Percentiles rank a stretch among this genome's conserved stretches.
phyloP scores from a whole-genome alignment of 306 rosid species.

The Trifolium repens region DNA sequence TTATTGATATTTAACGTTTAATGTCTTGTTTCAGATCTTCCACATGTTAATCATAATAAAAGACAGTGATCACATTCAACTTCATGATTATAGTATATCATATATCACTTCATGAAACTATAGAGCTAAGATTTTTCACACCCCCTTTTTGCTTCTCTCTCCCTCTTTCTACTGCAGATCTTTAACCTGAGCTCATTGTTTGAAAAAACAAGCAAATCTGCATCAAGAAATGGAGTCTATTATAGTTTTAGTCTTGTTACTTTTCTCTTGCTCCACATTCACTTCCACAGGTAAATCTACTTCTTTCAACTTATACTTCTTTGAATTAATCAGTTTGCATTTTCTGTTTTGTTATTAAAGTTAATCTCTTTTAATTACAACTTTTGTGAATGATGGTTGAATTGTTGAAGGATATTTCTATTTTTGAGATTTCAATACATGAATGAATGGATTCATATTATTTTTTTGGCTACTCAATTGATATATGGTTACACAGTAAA shows the following conservation, averaged over 20 bases:
- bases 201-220: constrained; percentile 36
- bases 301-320: not conserved
- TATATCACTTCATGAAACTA: constrained; percentile 30
- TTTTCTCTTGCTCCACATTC: constrained; percentile 65
- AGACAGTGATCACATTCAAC: constrained; percentile 1
- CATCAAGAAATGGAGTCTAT: constrained; percentile 59
- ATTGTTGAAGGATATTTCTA: not conserved
- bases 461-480: not conserved
- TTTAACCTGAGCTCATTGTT: constrained; percentile 37
- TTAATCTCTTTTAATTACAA: not conserved
- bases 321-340: not conserved
- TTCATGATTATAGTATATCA: not conserved
- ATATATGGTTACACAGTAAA: not conserved
- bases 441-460: not conserved
- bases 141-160: not conserved
- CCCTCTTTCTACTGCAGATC: constrained; percentile 50
- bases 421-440: constrained; percentile 22
- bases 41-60: not conserved
- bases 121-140: constrained; percentile 22
- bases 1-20: constrained; percentile 26
- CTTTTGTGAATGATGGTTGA: not conserved
- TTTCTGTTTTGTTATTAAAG: constrained; percentile 9
- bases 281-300: constrained; percentile 68
- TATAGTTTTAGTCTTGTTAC: constrained; percentile 53
- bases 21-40: constrained; percentile 18